Conservation (phyloP, 495 filamentous ascomycete species). For the Clohesyomyces aquaticus region DNA sequence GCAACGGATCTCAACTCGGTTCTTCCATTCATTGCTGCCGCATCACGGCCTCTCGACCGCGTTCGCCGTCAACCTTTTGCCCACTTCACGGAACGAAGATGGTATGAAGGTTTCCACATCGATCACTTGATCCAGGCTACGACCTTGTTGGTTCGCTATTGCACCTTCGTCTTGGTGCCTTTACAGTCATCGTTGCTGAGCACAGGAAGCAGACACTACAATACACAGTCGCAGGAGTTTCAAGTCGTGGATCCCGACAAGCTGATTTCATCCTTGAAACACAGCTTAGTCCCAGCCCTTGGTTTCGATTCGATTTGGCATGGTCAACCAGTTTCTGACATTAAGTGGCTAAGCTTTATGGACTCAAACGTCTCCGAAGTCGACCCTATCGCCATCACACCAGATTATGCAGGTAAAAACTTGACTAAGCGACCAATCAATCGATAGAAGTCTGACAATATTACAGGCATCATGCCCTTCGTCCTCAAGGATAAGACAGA, state of each 20-base stretch:
- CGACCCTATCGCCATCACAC: neutral
- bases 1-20: neutral
- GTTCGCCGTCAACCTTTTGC: neutral
- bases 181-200: neutral
- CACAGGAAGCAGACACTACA: neutral
- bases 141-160: neutral
- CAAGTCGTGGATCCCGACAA: neutral
- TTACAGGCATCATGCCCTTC: neutral
- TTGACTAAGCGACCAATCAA: no score
- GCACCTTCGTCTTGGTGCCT: neutral
- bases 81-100: neutral
- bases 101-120: neutral
- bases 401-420: neutral
- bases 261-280: neutral
- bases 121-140: neutral
- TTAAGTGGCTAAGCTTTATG: conserved; percentile 5
- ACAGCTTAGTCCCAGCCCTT: neutral
- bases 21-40: neutral
- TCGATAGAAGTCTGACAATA: no score
- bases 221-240: neutral
- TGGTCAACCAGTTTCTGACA: neutral
- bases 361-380: neutral
- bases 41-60: neutral
- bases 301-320: neutral
- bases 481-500: neutral